Evolutionary conservation across 495 filamentous ascomycete genomes (phyloP).

Genomic region (Aspergillus olivimuriae): DNA sequence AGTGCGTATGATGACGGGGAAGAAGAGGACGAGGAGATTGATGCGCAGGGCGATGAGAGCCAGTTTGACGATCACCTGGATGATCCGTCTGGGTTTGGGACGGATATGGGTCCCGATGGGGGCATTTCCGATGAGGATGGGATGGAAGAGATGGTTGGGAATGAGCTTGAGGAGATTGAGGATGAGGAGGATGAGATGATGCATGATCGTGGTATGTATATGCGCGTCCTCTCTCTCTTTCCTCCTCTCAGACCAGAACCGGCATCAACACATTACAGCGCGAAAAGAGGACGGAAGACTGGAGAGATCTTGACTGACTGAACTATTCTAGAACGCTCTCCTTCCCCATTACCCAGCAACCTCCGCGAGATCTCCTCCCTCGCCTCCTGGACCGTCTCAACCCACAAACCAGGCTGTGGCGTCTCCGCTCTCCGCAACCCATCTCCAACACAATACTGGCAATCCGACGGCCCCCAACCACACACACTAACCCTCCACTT

Average conservation of each 20-base stretch:
- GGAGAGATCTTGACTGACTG: no score
- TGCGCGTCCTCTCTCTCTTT: not conserved
- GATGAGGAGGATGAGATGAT: constrained; percentile 39
- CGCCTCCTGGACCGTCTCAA: constrained; percentile 87
- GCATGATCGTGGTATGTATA: constrained; percentile 31
- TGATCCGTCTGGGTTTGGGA: constrained; percentile 3
- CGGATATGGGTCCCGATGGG: constrained; percentile 5
- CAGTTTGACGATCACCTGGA: constrained; percentile 13
- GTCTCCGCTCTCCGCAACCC: constrained; percentile 78
- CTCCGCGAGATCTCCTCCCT: constrained; percentile 92
- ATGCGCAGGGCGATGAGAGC: constrained; percentile 11
- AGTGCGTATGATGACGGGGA: constrained; percentile 2
- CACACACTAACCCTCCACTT: constrained; percentile 94
- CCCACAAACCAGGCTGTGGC: constrained; percentile 85
- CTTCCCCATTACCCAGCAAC: constrained; percentile 35
- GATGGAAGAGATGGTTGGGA: constrained; percentile 26
- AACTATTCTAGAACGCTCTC: constrained; percentile 27
- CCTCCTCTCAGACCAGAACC: no score
- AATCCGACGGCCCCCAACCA: constrained; percentile 93
- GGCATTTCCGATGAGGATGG: constrained; percentile 16
- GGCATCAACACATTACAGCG: no score
- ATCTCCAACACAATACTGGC: constrained; percentile 81
- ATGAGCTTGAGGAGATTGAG: constrained; percentile 33
- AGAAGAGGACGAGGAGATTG: constrained; percentile 2
- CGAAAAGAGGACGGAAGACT: no score